Evolutionary conservation across 192 early-diverging fungal species (phyloP), one percentile per base, ranked within the genome.

Genomic region (Podochytrium sp.): DNA sequence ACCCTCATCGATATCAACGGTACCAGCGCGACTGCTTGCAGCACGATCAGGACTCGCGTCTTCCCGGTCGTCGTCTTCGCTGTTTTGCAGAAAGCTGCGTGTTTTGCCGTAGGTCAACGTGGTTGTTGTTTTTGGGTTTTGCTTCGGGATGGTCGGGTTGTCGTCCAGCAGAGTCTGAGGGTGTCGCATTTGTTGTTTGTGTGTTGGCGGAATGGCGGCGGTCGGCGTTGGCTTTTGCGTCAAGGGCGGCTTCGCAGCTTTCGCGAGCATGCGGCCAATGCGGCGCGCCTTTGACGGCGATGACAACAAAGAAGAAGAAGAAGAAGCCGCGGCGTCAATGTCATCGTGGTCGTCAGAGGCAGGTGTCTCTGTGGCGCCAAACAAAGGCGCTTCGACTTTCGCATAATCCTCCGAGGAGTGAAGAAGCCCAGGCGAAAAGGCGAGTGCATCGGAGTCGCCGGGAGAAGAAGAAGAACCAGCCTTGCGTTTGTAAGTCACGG

Each of bases 41-140:
- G 47, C 38, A 16, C 34, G 40, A 59, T 41, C 39, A 37, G 39
- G 33, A 53, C 25, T 25, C 56, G 29, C 20, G 5, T 49, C 63
- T 27, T 14, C 29, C 29, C 29, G 16, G 16, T 61, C 59, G 32
- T 25, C 20, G 37, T 14, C 33, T 7, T 7, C 5, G 12, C 29
- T 14, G 2, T 53, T 35, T 42, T 71, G 69, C 56, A 71, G 37
- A 43, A 59, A 71, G 53, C 69, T 71, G n/a, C 69, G 55, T 32
- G 69, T 39, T 57, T 60, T 57, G n/a, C 23, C 56, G 23, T 71
- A 71, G 2, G 69, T 71, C 1, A 71, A 23, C 29, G 43, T 42
- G 47, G 29, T n/a, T 49, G 43, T 20, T 10, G 37, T 61, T 16
- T 61, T 61, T 61, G n/a, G 10, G 55, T 10, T 65, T 65, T 12